Base-by-base conservation (phyloP, 2,329 filamentous ascomycete genomes). In the Sarocladiaceae sp. region DNA sequence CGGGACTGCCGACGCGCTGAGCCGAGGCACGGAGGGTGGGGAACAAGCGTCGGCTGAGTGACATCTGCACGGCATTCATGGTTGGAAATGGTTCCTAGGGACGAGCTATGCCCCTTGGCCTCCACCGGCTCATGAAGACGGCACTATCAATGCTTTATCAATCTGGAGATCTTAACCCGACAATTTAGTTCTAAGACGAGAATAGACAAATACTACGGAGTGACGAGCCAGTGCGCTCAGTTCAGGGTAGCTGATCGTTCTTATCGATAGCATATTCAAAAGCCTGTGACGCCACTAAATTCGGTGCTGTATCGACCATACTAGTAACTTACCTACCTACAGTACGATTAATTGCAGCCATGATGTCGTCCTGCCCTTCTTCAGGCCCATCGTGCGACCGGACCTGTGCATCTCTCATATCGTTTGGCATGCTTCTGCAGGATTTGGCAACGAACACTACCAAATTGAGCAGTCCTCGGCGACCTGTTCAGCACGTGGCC, bases 361-460 rank as follows among this genome's bases (percentile, higher is more conserved):
- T 20, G 10, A 20, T 26, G 28, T 17, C 31, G 3, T 17, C 31
- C 10, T 39, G 31, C 18, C 48, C 31, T 6, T 58, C 57, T 51
- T 31, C 25, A 15, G 55, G 54, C 12, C 50, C 42, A 17, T 57
- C 64, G 46, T 71, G 68, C 55, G 57, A 66, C 18, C 51, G 53
- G 18, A 58, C 62, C 47, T 69, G 68, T 52, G 66, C 65, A 23
- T 54, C 68, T 23, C 59, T 71, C 49, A 61, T 71, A 22, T 67
- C 67, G 4, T 64, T 71, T 53, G 69, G 64, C 29, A 64, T 70
- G 25, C 54, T 69, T 18, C 60, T 71, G 4, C 68, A 71, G 29
- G 52, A 64, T 31, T 52, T 71, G 13, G 63, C 66, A 10, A 64
- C 62, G 11, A 55, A 58, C 15, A 67, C 66, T 22, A 56, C 22